A percentile compares a stretch with the other conserved stretches of the same genome.
Conservation (phyloP, 768 basidiomycete genomes). For the Coprinopsis cinerea region DNA sequence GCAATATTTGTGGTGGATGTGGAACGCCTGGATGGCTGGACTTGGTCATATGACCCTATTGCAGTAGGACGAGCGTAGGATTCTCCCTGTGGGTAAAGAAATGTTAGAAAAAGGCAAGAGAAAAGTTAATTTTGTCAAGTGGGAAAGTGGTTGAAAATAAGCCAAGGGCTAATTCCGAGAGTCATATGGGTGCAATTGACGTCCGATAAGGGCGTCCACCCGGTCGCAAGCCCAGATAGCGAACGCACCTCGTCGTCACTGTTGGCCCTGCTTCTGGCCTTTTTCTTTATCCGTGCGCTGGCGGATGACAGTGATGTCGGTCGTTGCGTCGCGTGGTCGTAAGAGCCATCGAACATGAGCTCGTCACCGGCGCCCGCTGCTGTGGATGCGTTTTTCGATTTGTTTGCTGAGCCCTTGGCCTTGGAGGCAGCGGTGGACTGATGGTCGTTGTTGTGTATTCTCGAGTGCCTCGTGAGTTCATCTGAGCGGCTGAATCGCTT, state of each 20-base stretch:
- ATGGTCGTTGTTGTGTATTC: constrained; percentile 79
- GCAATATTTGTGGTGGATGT: constrained; percentile 5
- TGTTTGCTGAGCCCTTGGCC: not conserved
- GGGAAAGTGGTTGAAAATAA: not conserved
- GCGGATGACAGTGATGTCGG: constrained; percentile 9
- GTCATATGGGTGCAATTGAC: not conserved
- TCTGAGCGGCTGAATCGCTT: constrained; percentile 98
- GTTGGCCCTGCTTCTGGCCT: constrained; percentile 71
- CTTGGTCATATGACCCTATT: constrained; percentile 36
- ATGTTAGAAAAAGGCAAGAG: constrained; percentile 2
- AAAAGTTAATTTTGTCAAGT: constrained; percentile 11
- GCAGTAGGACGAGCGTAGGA: constrained; percentile 56
- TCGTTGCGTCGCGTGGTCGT: not conserved
- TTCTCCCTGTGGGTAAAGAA: constrained; percentile 31
- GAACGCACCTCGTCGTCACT: constrained; percentile 76
- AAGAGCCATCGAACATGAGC: not conserved
- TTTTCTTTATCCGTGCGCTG: constrained; percentile 55
- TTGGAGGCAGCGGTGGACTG: constrained; percentile 14
- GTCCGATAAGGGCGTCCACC: constrained; percentile 2
- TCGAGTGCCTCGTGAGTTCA: constrained; percentile 92
- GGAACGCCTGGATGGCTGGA: constrained; percentile 3
- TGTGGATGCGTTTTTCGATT: not conserved
- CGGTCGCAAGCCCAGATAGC: constrained; percentile 11
- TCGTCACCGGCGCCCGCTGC: not conserved
- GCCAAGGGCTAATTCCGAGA: not conserved